Conservation (phyloP, 345 rosid species). For the Noccaea bulbosa region DNA sequence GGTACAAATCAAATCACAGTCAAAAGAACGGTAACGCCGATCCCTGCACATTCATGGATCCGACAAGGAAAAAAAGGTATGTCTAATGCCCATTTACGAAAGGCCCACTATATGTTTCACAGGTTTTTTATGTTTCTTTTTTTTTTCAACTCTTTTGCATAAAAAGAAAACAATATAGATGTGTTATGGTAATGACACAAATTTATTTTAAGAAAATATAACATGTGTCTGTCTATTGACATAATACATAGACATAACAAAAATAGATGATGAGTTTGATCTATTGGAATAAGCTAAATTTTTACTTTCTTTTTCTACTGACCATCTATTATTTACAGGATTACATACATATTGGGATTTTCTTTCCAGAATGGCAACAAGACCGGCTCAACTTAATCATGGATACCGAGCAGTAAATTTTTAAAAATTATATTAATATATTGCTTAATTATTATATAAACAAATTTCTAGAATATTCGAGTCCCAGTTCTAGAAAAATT, state of each 20-base stretch:
- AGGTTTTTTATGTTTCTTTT: too few species aligned
- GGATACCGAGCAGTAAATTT: neutral
- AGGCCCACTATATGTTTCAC: too few species aligned
- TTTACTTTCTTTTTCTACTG: constrained; percentile 2
- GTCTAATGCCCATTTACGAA: too few species aligned
- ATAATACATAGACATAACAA: neutral
- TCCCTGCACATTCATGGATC: too few species aligned
- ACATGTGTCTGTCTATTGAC: too few species aligned
- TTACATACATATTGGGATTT: constrained; percentile 21
- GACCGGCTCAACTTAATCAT: constrained; percentile 15
- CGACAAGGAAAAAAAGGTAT: too few species aligned
- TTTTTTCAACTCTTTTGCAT: too few species aligned
- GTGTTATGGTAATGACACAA: too few species aligned
- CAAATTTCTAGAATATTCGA: constrained; percentile 6
- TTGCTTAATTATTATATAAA: neutral
- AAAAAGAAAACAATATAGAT: too few species aligned
- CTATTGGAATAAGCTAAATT: neutral
- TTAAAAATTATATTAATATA: neutral
- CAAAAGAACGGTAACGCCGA: too few species aligned
- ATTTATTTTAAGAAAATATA: too few species aligned
- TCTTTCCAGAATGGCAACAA: neutral
- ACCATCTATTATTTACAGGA: neutral
- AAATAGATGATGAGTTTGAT: constrained; percentile 27
- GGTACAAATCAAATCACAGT: too few species aligned
- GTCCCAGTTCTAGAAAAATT: neutral